A percentile compares a stretch with the other conserved stretches of the same genome.
These are phyloP conservation scores for Aspergillus melleus DNA, from an alignment of 2,329 filamentous ascomycete genomes.

Conservation along the genomic window DNA sequence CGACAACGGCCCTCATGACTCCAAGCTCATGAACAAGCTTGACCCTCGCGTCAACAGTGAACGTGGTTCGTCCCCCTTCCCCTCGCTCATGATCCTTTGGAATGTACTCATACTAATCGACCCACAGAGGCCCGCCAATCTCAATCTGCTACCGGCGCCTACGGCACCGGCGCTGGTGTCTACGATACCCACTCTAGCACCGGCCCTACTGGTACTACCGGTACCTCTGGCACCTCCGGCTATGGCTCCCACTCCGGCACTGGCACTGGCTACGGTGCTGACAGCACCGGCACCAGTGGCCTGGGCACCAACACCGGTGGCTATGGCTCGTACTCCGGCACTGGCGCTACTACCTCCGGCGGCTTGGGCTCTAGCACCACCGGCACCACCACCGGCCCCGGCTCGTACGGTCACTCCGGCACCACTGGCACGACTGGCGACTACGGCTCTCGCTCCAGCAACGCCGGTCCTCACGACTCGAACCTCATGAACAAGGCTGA, in stretches of 20 bases:
- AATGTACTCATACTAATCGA: neutral
- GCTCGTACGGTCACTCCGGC: conserved; percentile 6
- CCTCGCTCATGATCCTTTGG: neutral
- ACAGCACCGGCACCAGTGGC: neutral
- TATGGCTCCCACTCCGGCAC: neutral
- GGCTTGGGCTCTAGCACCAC: conserved; percentile 5
- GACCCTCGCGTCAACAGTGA: conserved; percentile 47
- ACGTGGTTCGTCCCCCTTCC: conserved; percentile 7
- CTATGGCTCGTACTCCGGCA: neutral
- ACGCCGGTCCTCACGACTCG: conserved; percentile 39
- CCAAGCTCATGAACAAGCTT: conserved; percentile 49
- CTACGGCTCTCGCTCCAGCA: conserved; percentile 13
- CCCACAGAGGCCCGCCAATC: conserved; percentile 6
- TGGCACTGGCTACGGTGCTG: neutral
- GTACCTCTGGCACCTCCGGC: neutral
- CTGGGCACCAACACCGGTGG: too few relatives aligned
- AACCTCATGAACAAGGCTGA: conserved; percentile 34
- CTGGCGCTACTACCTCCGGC: neutral
- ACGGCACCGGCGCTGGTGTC: neutral
- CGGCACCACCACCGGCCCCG: neutral
- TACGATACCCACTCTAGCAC: neutral
- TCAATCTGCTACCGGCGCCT: neutral
- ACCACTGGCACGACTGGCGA: conserved; percentile 12
- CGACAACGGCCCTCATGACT: conserved; percentile 20
- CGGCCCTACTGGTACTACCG: neutral